Percentiles rank a stretch among this genome's conserved stretches.
phyloP scores from a whole-genome alignment of 805 yeast species.

The Metschnikowia matae region DNA sequence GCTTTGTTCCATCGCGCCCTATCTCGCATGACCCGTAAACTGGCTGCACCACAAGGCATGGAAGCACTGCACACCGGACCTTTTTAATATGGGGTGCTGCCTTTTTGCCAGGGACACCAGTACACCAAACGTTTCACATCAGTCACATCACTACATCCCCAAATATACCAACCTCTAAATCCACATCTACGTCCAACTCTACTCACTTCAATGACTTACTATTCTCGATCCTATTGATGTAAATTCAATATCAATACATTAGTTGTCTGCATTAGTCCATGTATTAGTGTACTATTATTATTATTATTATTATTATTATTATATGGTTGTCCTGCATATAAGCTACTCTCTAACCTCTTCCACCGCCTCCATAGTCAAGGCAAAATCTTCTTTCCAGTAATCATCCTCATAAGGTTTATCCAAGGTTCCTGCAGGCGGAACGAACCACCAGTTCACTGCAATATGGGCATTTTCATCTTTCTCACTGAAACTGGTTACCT shows the following conservation, averaged over 20 bases:
- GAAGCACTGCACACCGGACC: not conserved
- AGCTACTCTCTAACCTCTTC: not conserved
- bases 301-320: too few relatives aligned
- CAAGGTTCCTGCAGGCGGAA: slow-evolving; percentile 50
- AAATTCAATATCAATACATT: too few relatives aligned
- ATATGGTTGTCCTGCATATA: not conserved
- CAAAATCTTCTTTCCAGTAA: slow-evolving; percentile 54
- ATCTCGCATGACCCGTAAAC: slow-evolving; percentile 2
- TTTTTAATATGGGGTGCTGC: too few relatives aligned
- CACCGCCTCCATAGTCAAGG: slow-evolving; percentile 34
- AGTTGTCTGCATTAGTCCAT: too few relatives aligned
- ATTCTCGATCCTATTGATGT: too few relatives aligned
- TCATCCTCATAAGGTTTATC: slow-evolving; percentile 40
- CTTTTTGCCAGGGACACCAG: not conserved
- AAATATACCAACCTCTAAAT: too few relatives aligned
- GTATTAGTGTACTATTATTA: too few relatives aligned
- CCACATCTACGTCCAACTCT: too few relatives aligned
- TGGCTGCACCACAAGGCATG: not conserved
- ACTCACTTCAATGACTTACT: too few relatives aligned
- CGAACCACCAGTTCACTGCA: slow-evolving; percentile 73
- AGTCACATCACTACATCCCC: too few relatives aligned
- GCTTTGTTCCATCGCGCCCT: slow-evolving; percentile 2
- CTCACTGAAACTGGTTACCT: slow-evolving; percentile 61
- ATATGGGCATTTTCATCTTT: slow-evolving; percentile 40
- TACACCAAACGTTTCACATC: too few relatives aligned